These are phyloP conservation scores for Iris macrosiphon DNA, from an alignment of 106 monocot genomes.

Conservation along the genomic window DNA sequence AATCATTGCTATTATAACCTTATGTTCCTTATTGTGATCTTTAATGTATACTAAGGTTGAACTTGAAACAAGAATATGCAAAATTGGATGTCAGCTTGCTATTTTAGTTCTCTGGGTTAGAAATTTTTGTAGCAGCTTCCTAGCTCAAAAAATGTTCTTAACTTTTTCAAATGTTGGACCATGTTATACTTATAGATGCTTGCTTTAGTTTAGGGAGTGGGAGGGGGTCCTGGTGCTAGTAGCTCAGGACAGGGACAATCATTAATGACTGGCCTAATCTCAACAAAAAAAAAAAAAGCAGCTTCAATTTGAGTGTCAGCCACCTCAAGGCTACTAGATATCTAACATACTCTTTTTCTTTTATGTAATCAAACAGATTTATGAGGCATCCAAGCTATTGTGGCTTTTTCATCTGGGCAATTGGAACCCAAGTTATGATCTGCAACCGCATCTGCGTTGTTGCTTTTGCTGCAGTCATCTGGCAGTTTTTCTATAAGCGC, in stretches of 20 bases:
- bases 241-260: too few species aligned
- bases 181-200: background rate
- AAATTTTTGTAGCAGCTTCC: too few species aligned
- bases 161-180: background rate
- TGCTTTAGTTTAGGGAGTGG: too few species aligned
- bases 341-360: background rate
- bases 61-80: background rate
- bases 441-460: slow-evolving; percentile 70
- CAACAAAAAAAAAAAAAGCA: background rate
- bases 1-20: too few species aligned
- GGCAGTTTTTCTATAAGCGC: slow-evolving; percentile 75
- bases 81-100: background rate
- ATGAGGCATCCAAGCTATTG: slow-evolving; percentile 92
- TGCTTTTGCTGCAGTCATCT: slow-evolving; percentile 47
- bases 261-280: too few species aligned
- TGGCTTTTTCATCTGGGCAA: slow-evolving; percentile 84
- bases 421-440: slow-evolving; percentile 84
- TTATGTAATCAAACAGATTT: slow-evolving; percentile 35
- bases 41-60: too few species aligned
- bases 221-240: too few species aligned
- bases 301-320: background rate
- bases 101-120: too few species aligned
- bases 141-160: background rate
- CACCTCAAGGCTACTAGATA: background rate
- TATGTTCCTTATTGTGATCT: too few species aligned